phyloP scores from a whole-genome alignment of 345 rosid species.

The Reutealis trisperma region DNA sequence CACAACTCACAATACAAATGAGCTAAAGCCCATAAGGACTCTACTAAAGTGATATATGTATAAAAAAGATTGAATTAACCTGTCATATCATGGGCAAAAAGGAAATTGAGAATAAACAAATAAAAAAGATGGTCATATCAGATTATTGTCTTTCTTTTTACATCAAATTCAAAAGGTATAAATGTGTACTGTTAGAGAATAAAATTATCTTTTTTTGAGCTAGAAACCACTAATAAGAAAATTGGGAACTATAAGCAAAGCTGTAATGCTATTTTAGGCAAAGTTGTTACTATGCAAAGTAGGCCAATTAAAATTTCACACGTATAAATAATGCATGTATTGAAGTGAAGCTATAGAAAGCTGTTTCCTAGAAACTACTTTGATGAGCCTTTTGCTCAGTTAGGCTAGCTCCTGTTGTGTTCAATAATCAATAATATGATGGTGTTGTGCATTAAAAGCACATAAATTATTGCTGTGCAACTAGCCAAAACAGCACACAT shows the following conservation, averaged over 20 bases:
- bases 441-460: not conserved
- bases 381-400: not conserved
- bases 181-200: not conserved
- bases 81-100: not conserved
- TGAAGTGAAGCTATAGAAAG: not conserved
- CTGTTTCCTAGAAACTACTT: not conserved
- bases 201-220: not conserved
- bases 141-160: not conserved
- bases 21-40: not conserved
- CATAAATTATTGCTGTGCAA: slow-evolving; percentile 2
- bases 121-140: not conserved
- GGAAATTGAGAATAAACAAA: not conserved
- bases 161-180: too few species aligned
- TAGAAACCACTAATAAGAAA: not conserved
- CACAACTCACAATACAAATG: not conserved
- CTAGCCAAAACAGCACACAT: not conserved
- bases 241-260: not conserved
- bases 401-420: not conserved
- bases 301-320: not conserved
- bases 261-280: not conserved
- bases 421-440: slow-evolving; percentile 1
- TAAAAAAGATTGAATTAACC: not conserved
- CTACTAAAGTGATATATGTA: not conserved
- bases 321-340: not conserved
- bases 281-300: not conserved